Conservation (phyloP, 306 rosid species). For the Clitoria ternatea region DNA sequence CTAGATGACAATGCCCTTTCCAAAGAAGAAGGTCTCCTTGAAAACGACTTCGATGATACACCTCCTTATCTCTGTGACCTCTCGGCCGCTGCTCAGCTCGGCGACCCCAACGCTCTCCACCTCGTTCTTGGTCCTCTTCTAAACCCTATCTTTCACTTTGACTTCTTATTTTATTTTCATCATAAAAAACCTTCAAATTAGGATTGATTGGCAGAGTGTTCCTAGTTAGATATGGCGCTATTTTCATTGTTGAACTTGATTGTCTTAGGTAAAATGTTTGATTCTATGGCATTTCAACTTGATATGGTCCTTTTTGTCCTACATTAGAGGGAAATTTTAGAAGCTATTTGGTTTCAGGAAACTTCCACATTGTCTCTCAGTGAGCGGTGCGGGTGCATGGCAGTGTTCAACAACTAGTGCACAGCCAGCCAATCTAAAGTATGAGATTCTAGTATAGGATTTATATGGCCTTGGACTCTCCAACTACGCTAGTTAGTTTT, state of each 20-base stretch:
- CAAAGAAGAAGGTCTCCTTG: slow-evolving; percentile 51
- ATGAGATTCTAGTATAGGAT: no score
- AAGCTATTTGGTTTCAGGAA: no score
- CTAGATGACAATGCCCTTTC: slow-evolving; percentile 70
- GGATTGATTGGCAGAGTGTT: background rate
- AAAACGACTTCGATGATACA: slow-evolving; percentile 29
- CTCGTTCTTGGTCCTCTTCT: slow-evolving; percentile 57
- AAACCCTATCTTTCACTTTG: background rate
- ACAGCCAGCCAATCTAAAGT: no score
- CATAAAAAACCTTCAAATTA: no score
- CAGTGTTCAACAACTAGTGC: no score
- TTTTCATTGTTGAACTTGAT: background rate
- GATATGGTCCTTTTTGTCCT: background rate
- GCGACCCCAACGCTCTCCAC: slow-evolving; percentile 59
- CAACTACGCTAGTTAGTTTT: no score
- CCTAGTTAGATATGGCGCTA: background rate
- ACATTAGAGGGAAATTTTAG: background rate
- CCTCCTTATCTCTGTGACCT: slow-evolving; percentile 85
- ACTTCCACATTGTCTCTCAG: no score
- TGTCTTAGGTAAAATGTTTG: background rate
- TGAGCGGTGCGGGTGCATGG: no score
- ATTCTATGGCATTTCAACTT: background rate
- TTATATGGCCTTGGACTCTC: no score
- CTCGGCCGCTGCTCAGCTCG: slow-evolving; percentile 54
- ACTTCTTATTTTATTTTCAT: no score